These are phyloP conservation scores for Xanthoconium separans DNA, from an alignment of 1,284 basidiomycete genomes.

Conservation along the genomic window DNA sequence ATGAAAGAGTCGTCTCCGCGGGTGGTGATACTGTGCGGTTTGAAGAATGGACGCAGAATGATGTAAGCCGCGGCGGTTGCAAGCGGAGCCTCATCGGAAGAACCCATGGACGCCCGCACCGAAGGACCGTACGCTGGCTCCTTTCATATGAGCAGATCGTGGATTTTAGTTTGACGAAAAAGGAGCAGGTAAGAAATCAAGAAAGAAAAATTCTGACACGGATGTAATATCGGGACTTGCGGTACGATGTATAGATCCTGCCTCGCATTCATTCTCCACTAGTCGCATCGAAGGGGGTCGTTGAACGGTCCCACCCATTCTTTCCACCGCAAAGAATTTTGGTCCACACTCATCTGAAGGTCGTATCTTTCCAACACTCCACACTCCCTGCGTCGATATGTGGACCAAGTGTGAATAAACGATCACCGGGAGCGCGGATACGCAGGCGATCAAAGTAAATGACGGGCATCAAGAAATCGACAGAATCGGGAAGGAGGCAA, in stretches of 20 bases:
- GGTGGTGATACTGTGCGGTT: constrained; percentile 22
- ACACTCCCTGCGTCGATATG: constrained; percentile 77
- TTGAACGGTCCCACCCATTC: constrained; percentile 51
- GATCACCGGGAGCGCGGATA: constrained; percentile 72
- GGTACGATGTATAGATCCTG: constrained; percentile 56
- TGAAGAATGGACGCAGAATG: constrained; percentile 77
- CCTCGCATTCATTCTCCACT: constrained; percentile 51
- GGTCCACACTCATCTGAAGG: constrained; percentile 56
- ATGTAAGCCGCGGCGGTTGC: constrained; percentile 70
- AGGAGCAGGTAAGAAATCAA: neutral
- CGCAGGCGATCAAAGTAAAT: constrained; percentile 77
- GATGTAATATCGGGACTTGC: constrained; percentile 31
- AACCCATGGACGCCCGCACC: constrained; percentile 69
- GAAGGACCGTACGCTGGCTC: constrained; percentile 70
- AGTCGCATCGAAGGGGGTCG: constrained; percentile 57
- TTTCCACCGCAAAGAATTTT: constrained; percentile 50
- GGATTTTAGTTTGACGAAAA: neutral
- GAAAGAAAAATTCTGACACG: neutral
- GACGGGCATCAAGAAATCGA: constrained; percentile 59
- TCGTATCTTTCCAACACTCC: constrained; percentile 77
- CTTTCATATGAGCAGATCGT: constrained; percentile 28
- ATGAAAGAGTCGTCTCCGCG: neutral
- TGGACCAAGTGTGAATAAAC: constrained; percentile 59
- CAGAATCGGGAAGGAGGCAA: constrained; percentile 33
- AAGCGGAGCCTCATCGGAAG: constrained; percentile 56